These are phyloP conservation scores for Chamaecyparis obtusa DNA, from an alignment of 75 land plant genomes.

Conservation along the genomic window DNA sequence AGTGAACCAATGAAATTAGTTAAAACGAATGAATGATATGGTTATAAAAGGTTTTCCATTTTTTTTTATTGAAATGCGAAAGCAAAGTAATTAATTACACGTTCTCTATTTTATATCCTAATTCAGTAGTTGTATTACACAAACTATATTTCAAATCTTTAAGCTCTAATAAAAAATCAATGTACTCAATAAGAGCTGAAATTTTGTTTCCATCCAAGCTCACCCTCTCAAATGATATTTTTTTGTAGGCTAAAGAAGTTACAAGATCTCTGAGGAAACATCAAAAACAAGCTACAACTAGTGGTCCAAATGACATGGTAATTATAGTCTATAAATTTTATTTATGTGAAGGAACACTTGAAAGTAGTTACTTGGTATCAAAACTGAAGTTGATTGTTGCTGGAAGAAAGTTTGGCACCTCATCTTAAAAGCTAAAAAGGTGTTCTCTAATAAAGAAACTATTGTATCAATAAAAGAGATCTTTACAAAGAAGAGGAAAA, in stretches of 20 bases:
- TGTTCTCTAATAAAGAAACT: too few species aligned
- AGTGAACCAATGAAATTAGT: neutral
- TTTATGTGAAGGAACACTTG: neutral
- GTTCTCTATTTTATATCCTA: neutral
- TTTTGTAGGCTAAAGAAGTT: constrained; percentile 64
- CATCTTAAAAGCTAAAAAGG: neutral
- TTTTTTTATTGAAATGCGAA: neutral
- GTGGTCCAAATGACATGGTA: constrained; percentile 41
- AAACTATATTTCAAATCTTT: neutral
- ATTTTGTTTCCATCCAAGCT: neutral
- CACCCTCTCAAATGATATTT: neutral
- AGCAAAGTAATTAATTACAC: neutral
- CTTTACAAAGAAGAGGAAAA: too few species aligned
- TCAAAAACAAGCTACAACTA: constrained; percentile 26
- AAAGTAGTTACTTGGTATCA: neutral
- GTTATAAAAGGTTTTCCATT: neutral
- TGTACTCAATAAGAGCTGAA: neutral
- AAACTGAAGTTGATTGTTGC: neutral
- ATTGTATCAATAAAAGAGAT: too few species aligned
- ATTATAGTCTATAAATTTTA: neutral
- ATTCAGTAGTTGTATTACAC: neutral
- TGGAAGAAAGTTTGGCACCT: neutral
- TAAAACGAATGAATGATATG: neutral
- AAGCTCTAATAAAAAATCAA: neutral
- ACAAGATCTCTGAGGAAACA: constrained; percentile 67